Evolutionary conservation across 2,329 filamentous ascomycete genomes (phyloP).

Genomic region (Ustulina deusta): DNA sequence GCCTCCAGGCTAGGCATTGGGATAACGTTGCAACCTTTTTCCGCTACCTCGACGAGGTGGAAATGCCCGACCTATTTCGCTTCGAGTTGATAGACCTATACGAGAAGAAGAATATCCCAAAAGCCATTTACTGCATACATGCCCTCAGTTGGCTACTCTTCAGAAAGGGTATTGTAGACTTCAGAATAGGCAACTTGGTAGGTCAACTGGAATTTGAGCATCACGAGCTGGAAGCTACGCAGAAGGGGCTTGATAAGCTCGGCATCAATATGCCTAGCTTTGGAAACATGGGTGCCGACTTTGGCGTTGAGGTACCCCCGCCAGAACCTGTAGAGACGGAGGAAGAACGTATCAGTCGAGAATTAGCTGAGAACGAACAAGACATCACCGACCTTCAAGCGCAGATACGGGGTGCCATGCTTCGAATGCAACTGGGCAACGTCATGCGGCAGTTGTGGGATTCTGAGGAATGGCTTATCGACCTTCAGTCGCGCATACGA

Average conservation of each 20-base stretch:
- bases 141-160: conserved; percentile 97
- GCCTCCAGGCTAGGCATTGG: conserved; percentile 92
- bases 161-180: conserved; percentile 92
- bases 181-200: conserved; percentile 95
- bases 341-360: conserved; percentile 86
- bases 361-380: conserved; percentile 80
- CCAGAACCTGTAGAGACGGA: conserved; percentile 88
- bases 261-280: conserved; percentile 98
- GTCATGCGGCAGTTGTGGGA: conserved; percentile 94
- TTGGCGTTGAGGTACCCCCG: conserved; percentile 81
- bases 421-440: conserved; percentile 80
- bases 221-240: conserved; percentile 95
- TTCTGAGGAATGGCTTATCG: conserved; percentile 78
- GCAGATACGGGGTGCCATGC: conserved; percentile 83
- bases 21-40: conserved; percentile 99
- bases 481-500: conserved; percentile 87
- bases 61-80: conserved; percentile 93
- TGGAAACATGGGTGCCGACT: conserved; percentile 95
- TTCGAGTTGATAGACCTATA: conserved; percentile 98
- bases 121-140: conserved; percentile 99
- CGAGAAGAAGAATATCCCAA: conserved; percentile 99
- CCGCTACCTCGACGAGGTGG: conserved; percentile 88
- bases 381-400: conserved; percentile 84
- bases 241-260: conserved; percentile 95
- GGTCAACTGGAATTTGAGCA: conserved; percentile 98